A percentile compares a stretch with the other conserved stretches of the same genome.
These are phyloP conservation scores for Leptosphaerulina australis DNA, from an alignment of 2,329 filamentous ascomycete genomes.

Conservation along the genomic window DNA sequence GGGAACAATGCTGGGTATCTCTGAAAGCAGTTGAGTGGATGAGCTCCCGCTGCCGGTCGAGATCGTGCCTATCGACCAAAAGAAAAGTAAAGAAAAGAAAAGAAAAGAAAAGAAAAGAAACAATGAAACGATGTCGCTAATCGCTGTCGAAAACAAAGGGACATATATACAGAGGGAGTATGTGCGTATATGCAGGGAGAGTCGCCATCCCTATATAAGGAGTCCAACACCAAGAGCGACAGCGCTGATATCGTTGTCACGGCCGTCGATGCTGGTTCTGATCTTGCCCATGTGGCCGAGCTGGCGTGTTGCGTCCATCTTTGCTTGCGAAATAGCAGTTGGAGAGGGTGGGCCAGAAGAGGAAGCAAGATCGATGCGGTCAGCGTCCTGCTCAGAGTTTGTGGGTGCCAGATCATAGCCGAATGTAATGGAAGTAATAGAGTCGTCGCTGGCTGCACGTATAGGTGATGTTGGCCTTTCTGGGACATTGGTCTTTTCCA, in stretches of 20 bases:
- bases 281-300: conserved; percentile 28
- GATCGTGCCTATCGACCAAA: conserved; percentile 7
- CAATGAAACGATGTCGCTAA: conserved; percentile 17
- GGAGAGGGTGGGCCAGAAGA: conserved; percentile 37
- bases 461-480: conserved; percentile 36
- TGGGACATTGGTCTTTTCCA: conserved; percentile 9
- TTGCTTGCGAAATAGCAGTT: conserved; percentile 26
- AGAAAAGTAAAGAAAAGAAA: no score
- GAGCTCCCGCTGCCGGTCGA: conserved; percentile 10
- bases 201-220: conserved; percentile 25
- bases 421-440: conserved; percentile 42
- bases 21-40: conserved; percentile 13
- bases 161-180: neutral
- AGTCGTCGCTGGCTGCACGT: conserved; percentile 40
- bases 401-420: conserved; percentile 40
- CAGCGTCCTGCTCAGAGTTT: conserved; percentile 30
- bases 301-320: conserved; percentile 31
- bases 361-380: conserved; percentile 28
- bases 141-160: conserved; percentile 10
- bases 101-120: no score
- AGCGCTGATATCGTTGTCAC: conserved; percentile 24
- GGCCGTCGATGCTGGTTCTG: conserved; percentile 24
- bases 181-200: neutral
- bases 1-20: conserved; percentile 14
- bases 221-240: conserved; percentile 30